phyloP scores from a whole-genome alignment of 371 early-diverging fungal species.

The Paraphysoderma sedebokerense region DNA sequence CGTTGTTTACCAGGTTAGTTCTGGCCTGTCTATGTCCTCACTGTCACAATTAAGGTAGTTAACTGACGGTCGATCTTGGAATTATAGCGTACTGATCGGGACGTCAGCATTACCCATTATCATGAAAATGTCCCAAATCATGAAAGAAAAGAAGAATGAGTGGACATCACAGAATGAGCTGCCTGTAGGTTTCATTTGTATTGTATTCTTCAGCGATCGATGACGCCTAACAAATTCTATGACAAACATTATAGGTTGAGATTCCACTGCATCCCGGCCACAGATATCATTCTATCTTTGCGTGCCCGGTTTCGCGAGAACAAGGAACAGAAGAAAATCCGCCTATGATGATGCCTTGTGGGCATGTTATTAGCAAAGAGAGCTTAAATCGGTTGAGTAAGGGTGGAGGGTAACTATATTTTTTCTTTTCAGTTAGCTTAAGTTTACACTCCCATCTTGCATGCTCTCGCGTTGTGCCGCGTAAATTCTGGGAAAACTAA shows the following conservation, averaged over 20 bases:
- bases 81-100: conserved; percentile 53
- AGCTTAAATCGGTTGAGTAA: conserved; percentile 63
- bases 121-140: conserved; percentile 65
- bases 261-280: conserved; percentile 62
- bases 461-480: conserved; percentile 9
- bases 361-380: conserved; percentile 90
- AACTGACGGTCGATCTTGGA: not conserved
- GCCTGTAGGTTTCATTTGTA: conserved; percentile 27
- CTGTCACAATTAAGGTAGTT: no score
- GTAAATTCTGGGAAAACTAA: not conserved
- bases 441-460: no score
- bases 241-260: conserved; percentile 46
- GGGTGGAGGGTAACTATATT: conserved; percentile 19
- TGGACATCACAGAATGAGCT: conserved; percentile 85
- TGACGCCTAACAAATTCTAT: no score
- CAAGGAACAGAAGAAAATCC: conserved; percentile 85
- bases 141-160: conserved; percentile 53
- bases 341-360: conserved; percentile 96
- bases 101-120: conserved; percentile 78
- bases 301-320: conserved; percentile 94
- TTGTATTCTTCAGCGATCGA: not conserved
- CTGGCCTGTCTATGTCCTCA: no score
- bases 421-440: conserved; percentile 10
- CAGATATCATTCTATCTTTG: conserved; percentile 89
- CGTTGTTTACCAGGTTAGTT: conserved; percentile 48